These are phyloP conservation scores for Podospora sp. DNA, from an alignment of 495 filamentous ascomycete species.

Conservation along the genomic window DNA sequence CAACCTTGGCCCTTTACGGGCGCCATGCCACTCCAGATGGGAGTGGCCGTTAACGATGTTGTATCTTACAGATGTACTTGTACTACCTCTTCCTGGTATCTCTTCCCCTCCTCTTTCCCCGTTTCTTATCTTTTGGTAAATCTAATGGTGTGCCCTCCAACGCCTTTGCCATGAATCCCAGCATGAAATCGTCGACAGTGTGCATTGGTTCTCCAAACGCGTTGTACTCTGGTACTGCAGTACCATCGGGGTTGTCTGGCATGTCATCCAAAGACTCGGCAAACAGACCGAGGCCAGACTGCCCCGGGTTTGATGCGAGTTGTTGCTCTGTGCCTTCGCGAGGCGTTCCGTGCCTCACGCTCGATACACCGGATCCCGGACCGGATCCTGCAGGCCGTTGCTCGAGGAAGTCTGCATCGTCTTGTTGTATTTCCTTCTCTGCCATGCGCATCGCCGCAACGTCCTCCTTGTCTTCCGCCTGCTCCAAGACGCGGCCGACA, in stretches of 20 bases:
- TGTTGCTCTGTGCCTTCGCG: constrained; percentile 46
- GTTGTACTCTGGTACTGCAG: constrained; percentile 58
- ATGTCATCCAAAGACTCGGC: constrained; percentile 38
- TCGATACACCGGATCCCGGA: constrained; percentile 45
- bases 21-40: no score
- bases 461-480: constrained; percentile 92
- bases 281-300: constrained; percentile 46
- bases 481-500: constrained; percentile 70
- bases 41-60: no score
- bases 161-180: constrained; percentile 74
- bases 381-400: constrained; percentile 55
- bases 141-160: constrained; percentile 77
- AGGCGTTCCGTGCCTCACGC: constrained; percentile 48
- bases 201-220: constrained; percentile 58
- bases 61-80: neutral
- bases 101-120: constrained; percentile 75
- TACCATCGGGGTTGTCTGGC: constrained; percentile 36
- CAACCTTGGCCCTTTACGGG: no score
- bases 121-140: constrained; percentile 78
- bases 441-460: constrained; percentile 82
- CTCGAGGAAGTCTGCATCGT: constrained; percentile 92
- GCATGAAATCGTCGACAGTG: constrained; percentile 82
- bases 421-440: constrained; percentile 85
- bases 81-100: constrained; percentile 45
- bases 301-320: constrained; percentile 24